Percentiles rank a stretch among this genome's conserved stretches.
Conservation (phyloP, 495 filamentous ascomycete genomes). For the Tuber microsphaerosporum region DNA sequence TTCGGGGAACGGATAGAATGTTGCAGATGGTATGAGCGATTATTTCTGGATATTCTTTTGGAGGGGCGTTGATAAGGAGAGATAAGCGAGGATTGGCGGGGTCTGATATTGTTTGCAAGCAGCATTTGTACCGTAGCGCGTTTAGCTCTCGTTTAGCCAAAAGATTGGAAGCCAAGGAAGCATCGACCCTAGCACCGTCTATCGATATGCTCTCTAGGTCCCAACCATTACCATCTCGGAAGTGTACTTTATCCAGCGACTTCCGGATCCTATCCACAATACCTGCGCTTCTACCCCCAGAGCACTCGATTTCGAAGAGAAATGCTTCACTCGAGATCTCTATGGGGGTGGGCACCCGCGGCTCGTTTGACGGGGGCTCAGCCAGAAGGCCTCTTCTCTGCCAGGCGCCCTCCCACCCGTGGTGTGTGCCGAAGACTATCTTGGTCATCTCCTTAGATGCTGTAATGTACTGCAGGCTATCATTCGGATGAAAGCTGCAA, state of each 20-base stretch:
- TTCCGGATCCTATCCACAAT: slow-evolving; percentile 25
- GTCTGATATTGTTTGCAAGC: slow-evolving; percentile 31
- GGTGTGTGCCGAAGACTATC: slow-evolving; percentile 38
- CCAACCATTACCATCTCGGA: slow-evolving; percentile 16
- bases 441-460: slow-evolving; percentile 34
- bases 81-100: slow-evolving; percentile 26
- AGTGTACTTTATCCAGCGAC: slow-evolving; percentile 24
- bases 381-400: slow-evolving; percentile 27
- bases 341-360: slow-evolving; percentile 33
- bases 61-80: slow-evolving; percentile 13
- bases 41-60: slow-evolving; percentile 34
- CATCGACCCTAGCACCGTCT: slow-evolving; percentile 22
- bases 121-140: slow-evolving; percentile 33
- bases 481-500: slow-evolving; percentile 40
- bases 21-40: slow-evolving; percentile 34
- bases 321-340: slow-evolving; percentile 31
- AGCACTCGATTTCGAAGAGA: slow-evolving; percentile 30
- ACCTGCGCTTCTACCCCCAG: slow-evolving; percentile 26
- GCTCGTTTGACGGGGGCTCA: slow-evolving; percentile 16
- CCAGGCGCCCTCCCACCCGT: slow-evolving; percentile 34
- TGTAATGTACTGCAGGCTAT: slow-evolving; percentile 41
- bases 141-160: slow-evolving; percentile 31
- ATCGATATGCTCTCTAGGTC: slow-evolving; percentile 17
- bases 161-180: slow-evolving; percentile 33
- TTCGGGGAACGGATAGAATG: slow-evolving; percentile 32